Conservation (phyloP, 2,329 filamentous ascomycete species). For the Dendryphion nanum region DNA sequence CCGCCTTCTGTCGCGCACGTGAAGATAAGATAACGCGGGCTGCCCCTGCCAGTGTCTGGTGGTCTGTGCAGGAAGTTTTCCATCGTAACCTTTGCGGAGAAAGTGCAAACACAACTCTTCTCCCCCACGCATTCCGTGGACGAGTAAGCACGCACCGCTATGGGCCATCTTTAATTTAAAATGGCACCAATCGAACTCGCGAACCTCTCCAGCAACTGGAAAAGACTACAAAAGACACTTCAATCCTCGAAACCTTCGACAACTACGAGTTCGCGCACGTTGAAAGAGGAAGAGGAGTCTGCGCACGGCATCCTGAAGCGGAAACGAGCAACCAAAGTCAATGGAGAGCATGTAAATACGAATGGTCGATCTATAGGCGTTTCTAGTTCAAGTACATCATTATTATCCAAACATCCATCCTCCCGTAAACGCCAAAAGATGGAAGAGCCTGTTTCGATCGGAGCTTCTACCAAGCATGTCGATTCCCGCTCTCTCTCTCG, state of each 20-base stretch:
- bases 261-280: not conserved
- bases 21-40: not conserved
- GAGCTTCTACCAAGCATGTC: conserved; percentile 32
- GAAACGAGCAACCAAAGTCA: conserved; percentile 24
- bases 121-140: not conserved
- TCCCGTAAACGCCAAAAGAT: conserved; percentile 39
- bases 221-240: conserved; percentile 66
- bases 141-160: conserved; percentile 25
- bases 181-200: conserved; percentile 42
- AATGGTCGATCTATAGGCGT: too few relatives aligned
- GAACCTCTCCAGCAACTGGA: conserved; percentile 65
- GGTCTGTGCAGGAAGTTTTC: not conserved
- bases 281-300: conserved; percentile 28
- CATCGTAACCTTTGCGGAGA: not conserved
- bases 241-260: conserved; percentile 24
- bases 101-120: too few relatives aligned
- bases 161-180: conserved; percentile 25
- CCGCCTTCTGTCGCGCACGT: conserved; percentile 12
- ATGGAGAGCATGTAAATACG: conserved; percentile 17
- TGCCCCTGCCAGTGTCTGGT: not conserved
- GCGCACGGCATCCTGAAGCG: conserved; percentile 30
- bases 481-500: conserved; percentile 44
- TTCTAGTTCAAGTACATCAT: too few relatives aligned
- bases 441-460: conserved; percentile 34
- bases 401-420: conserved; percentile 24